Evolutionary conservation across 305 asterid genomes (phyloP).

Genomic region (Fraxinus sp.): DNA sequence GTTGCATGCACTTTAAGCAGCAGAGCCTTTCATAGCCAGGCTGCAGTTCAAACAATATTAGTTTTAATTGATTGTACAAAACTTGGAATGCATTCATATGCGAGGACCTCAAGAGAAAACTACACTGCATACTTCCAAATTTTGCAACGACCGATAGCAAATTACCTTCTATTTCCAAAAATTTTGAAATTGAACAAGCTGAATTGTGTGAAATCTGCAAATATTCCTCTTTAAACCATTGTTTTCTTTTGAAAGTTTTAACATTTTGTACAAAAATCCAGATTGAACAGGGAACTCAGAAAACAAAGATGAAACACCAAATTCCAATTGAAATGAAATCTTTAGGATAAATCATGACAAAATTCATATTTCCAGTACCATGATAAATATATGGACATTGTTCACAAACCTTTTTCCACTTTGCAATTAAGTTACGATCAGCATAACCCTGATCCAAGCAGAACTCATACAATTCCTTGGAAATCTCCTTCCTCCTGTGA

Average conservation of each 20-base stretch:
- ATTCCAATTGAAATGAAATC: too few relatives aligned
- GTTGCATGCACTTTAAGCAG: conserved; percentile 89
- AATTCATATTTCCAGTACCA: neutral
- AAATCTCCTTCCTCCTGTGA: conserved; percentile 71
- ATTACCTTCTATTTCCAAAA: neutral
- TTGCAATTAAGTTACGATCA: conserved; percentile 70
- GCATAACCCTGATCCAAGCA: conserved; percentile 86
- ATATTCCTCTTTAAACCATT: neutral
- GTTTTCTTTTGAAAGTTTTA: neutral
- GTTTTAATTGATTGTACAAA: neutral
- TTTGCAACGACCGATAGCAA: neutral
- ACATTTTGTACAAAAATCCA: neutral
- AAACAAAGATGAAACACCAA: neutral
- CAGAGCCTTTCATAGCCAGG: conserved; percentile 94
- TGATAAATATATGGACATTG: neutral
- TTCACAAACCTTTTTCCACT: conserved; percentile 63
- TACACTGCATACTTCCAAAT: neutral
- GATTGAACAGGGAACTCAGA: neutral
- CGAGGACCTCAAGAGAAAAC: neutral
- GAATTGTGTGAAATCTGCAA: neutral
- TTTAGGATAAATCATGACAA: neutral
- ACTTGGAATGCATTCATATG: neutral
- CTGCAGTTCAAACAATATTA: conserved; percentile 39
- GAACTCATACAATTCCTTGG: conserved; percentile 76
- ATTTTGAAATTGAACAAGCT: neutral